phyloP scores from a whole-genome alignment of 1,284 basidiomycete genomes.

The Heterobasidion occidentale region DNA sequence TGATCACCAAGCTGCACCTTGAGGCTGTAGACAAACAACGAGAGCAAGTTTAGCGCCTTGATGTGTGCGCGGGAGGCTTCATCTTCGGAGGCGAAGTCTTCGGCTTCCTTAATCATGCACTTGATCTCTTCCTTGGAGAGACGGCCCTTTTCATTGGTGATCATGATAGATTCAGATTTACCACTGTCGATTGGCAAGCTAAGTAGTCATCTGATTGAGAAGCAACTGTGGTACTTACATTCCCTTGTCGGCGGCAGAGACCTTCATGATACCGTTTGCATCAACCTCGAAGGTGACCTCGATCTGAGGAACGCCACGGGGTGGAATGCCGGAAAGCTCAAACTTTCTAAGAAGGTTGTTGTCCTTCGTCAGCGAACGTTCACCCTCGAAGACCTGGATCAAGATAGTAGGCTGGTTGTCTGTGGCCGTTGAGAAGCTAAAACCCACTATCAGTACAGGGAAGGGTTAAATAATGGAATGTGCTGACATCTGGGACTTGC shows the following conservation, averaged over 20 bases:
- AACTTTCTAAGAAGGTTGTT: conserved; percentile 98
- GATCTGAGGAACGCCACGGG: conserved; percentile 92
- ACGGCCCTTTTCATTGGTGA: conserved; percentile 83
- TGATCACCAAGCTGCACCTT: conserved; percentile 83
- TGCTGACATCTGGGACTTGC: conserved; percentile 87
- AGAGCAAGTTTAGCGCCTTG: conserved; percentile 77
- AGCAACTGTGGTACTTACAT: conserved; percentile 45
- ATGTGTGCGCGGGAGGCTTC: conserved; percentile 87
- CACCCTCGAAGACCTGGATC: conserved; percentile 92
- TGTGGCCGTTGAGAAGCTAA: conserved; percentile 91
- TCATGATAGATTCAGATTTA: conserved; percentile 84
- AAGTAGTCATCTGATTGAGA: not conserved
- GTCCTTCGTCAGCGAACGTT: conserved; percentile 94
- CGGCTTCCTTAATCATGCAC: conserved; percentile 89
- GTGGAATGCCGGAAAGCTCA: conserved; percentile 88
- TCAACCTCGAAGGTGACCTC: conserved; percentile 95
- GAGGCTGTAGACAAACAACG: conserved; percentile 74
- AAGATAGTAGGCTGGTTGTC: conserved; percentile 92
- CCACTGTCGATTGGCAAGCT: conserved; percentile 38
- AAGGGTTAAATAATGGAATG: not conserved
- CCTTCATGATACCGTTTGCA: conserved; percentile 88
- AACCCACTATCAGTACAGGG: not conserved
- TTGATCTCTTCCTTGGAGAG: conserved; percentile 84
- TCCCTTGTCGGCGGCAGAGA: conserved; percentile 85
- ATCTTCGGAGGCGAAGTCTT: conserved; percentile 86